These are phyloP conservation scores for Blastobotrys elegans DNA, from an alignment of 1,139 yeast species.

Conservation along the genomic window DNA sequence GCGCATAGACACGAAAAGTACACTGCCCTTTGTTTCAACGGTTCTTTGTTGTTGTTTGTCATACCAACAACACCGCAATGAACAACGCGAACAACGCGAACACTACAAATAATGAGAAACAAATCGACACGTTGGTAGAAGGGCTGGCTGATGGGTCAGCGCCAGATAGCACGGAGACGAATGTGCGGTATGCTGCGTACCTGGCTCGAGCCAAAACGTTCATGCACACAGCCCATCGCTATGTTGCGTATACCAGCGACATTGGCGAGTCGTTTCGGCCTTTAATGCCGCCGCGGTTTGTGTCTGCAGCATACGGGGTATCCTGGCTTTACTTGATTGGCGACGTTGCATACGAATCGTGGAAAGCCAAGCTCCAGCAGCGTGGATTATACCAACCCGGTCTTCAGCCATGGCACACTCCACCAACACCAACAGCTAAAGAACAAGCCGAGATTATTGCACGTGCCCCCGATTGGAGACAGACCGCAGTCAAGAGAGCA, in stretches of 20 bases:
- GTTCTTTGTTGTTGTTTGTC: too few relatives aligned
- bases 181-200: slow-evolving; percentile 74
- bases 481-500: slow-evolving; percentile 63
- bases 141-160: slow-evolving; percentile 14
- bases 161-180: slow-evolving; percentile 45
- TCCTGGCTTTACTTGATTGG: slow-evolving; percentile 76
- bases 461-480: slow-evolving; percentile 54
- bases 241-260: slow-evolving; percentile 83
- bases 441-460: slow-evolving; percentile 37
- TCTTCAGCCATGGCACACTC: slow-evolving; percentile 65
- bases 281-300: slow-evolving; percentile 65
- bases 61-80: neutral
- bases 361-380: slow-evolving; percentile 65
- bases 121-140: slow-evolving; percentile 3
- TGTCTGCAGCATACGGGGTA: slow-evolving; percentile 62
- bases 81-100: neutral
- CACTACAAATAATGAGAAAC: too few relatives aligned
- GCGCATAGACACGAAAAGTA: too few relatives aligned
- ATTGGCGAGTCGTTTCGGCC: slow-evolving; percentile 90
- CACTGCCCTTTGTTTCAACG: too few relatives aligned
- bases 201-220: slow-evolving; percentile 55
- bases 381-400: slow-evolving; percentile 64
- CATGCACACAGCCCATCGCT: slow-evolving; percentile 70
- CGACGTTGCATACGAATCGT: slow-evolving; percentile 71
- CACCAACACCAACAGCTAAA: slow-evolving; percentile 25